Percentiles rank a stretch among this genome's conserved stretches.
Evolutionary conservation across 192 early-diverging fungal species (phyloP).

Genomic region (Coemansia sp.): DNA sequence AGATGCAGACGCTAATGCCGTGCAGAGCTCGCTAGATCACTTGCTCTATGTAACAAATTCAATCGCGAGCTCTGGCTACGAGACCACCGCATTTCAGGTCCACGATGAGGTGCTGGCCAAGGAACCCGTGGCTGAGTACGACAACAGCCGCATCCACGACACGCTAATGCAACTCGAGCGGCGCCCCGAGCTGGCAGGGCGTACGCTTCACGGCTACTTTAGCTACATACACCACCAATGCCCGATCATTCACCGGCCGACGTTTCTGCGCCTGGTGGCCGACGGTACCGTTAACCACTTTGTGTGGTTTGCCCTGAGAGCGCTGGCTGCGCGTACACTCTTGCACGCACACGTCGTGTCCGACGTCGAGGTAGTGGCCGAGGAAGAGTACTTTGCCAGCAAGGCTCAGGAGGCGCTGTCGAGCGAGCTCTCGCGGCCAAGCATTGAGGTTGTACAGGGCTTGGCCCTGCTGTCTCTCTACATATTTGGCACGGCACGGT

Average conservation of each 20-base stretch:
- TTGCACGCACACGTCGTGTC: conserved; percentile 25
- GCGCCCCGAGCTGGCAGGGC: conserved; percentile 21
- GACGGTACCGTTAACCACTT: conserved; percentile 47
- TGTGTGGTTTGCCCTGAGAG: conserved; percentile 50
- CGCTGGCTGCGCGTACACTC: conserved; percentile 36
- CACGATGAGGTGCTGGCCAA: not conserved
- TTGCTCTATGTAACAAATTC: conserved; percentile 29
- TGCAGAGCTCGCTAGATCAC: conserved; percentile 43
- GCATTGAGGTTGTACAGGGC: conserved; percentile 42
- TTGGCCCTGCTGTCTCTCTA: conserved; percentile 43
- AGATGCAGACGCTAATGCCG: conserved; percentile 11
- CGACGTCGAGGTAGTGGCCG: conserved; percentile 29
- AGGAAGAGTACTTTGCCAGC: conserved; percentile 43
- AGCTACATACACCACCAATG: conserved; percentile 50
- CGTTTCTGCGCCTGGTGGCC: conserved; percentile 35
- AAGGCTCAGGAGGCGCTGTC: conserved; percentile 28
- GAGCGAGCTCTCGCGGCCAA: conserved; percentile 26
- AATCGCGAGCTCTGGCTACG: conserved; percentile 22
- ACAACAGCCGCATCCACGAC: conserved; percentile 17
- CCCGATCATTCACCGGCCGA: conserved; percentile 52
- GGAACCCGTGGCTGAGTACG: not conserved
- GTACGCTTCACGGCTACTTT: conserved; percentile 47
- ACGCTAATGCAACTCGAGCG: conserved; percentile 40
- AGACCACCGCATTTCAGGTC: conserved; percentile 6
- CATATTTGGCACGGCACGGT: conserved; percentile 40